phyloP scores from a whole-genome alignment of 202 grass and related monocot genomes.

The Carex sylvatica region DNA sequence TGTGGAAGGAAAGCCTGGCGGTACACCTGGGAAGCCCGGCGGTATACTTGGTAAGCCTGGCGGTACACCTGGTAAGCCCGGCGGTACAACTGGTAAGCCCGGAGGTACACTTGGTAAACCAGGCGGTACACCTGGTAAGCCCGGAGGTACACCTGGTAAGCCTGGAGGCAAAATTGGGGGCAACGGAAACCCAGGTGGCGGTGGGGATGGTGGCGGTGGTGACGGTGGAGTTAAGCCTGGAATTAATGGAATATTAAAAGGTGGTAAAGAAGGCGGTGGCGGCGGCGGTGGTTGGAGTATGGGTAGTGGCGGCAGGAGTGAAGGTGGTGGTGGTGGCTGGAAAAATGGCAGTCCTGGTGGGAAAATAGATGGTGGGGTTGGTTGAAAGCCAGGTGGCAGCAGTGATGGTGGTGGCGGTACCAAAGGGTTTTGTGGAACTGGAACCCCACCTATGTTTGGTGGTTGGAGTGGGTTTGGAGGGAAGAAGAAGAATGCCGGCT shows the following conservation, averaged over 20 bases:
- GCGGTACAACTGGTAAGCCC: background rate
- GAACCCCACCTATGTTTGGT: constrained; percentile 14
- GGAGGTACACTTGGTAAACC: background rate
- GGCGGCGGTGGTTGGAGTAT: background rate
- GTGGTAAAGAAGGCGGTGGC: background rate
- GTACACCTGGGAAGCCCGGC: background rate
- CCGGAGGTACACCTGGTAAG: background rate
- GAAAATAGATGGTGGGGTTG: constrained; percentile 7
- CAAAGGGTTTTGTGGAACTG: constrained; percentile 17
- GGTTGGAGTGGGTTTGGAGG: constrained; percentile 30
- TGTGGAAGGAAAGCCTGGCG: constrained; percentile 6
- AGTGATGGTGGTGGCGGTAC: background rate
- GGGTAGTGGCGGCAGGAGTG: background rate
- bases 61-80: background rate
- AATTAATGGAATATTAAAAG: background rate
- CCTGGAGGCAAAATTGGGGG: constrained; percentile 25
- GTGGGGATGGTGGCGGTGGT: background rate
- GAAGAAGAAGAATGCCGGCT: constrained; percentile 7
- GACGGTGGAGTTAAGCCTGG: background rate
- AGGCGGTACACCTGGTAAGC: background rate
- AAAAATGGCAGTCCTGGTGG: background rate
- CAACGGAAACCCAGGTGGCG: background rate
- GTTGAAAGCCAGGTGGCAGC: background rate
- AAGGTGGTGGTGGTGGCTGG: constrained; percentile 11
- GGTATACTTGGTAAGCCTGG: background rate